Conservation (phyloP, 2,329 filamentous ascomycete genomes). For the Talaromyces sp. region DNA sequence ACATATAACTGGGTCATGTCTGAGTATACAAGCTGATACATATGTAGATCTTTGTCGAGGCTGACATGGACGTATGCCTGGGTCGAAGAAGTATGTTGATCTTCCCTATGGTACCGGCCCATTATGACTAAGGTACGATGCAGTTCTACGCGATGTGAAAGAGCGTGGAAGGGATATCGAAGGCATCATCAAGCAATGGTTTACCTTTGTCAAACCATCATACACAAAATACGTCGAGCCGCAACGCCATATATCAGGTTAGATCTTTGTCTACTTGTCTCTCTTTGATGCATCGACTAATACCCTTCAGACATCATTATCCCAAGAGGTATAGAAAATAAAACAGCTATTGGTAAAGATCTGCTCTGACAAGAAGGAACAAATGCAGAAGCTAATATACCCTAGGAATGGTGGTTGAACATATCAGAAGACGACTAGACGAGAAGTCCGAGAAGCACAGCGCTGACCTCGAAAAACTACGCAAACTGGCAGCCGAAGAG, state of each 20-base stretch:
- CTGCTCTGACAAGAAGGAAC: background rate
- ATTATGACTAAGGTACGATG: background rate
- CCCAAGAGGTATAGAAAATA: conserved; percentile 89
- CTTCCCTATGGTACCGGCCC: background rate
- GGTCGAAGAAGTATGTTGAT: conserved; percentile 69
- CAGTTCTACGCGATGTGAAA: conserved; percentile 80
- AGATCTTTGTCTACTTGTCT: conserved; percentile 26
- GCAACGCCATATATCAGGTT: conserved; percentile 78
- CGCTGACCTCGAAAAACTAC: conserved; percentile 70
- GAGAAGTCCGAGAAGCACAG: conserved; percentile 83
- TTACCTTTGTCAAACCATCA: conserved; percentile 91
- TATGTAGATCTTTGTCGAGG: conserved; percentile 82
- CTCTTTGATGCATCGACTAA: background rate
- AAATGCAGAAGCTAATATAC: conserved; percentile 20
- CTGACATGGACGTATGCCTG: conserved; percentile 89
- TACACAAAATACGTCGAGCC: conserved; percentile 92
- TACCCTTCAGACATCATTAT: conserved; percentile 71
- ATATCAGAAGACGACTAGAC: conserved; percentile 80
- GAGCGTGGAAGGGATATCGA: conserved; percentile 88
- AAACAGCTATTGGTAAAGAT: conserved; percentile 68
- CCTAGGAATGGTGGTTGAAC: conserved; percentile 84
- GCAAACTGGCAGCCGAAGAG: conserved; percentile 65
- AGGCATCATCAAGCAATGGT: conserved; percentile 98
- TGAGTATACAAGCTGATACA: conserved; percentile 19
- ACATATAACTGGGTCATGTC: background rate